Base-by-base conservation (phyloP, 2,329 filamentous ascomycete genomes). In the Beauveria pseudobassiana region DNA sequence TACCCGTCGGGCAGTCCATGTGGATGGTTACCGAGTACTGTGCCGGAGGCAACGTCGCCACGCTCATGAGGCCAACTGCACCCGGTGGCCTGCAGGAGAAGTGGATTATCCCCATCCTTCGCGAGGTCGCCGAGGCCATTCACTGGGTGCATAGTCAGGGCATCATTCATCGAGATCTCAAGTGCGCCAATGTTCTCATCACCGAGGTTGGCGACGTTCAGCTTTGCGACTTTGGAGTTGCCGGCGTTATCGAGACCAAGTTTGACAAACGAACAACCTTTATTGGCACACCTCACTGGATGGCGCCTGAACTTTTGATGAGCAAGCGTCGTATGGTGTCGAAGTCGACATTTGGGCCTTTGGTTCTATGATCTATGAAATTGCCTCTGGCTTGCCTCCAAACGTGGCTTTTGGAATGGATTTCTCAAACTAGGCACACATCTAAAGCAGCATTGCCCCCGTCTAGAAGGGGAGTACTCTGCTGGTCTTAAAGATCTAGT, bases 11-110 rank as follows among this genome's bases (percentile, higher is more conserved):
- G 48, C 87, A 89, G 67, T 85, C 90, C 63, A 87, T 96, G 77
- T 96, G 91, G 91, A 90, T 95, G 78, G 85, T 95, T 61, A 93
- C 89, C 63, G 90, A 95, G 75, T 92, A 93, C 73, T 93, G 90
- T 68, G 89, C 88, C 6, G 91, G 91, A 64, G 91, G 91, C 54
- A 95, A 90, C 72, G 87, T 96, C 72, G 87, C 83, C 66, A 93
- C 82, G 64, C 82, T 83, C 63, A 87, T 87, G 85, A 84, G 82
- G 70, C 85, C 87, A n/a, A 88, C 84, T 1, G 78, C 81, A 3
- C 84, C 85, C 0, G 83, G 82, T 1, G 86, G 86, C 2, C 74
- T 89, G n/a, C 82, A 85, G 67, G 87, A 89, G 75, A 87, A 85
- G 71, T 88, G 84, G 82, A 87, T 89, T 62, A 82, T 87, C 16